These are phyloP conservation scores for Calonectria pauciramosa DNA, from an alignment of 2,329 filamentous ascomycete genomes.

Conservation along the genomic window DNA sequence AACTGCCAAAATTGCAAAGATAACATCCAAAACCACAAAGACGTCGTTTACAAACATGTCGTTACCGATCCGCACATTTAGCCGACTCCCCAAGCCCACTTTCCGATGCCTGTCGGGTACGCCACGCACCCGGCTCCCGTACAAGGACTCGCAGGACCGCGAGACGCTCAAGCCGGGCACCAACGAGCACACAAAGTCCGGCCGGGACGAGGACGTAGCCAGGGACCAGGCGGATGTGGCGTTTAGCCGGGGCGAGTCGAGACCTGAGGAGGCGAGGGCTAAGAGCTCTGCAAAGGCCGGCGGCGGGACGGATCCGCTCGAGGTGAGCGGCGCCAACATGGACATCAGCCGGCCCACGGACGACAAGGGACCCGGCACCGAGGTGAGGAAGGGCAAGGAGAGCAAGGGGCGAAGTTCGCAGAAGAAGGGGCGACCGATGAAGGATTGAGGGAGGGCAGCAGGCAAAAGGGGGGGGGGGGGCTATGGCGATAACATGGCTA, in stretches of 20 bases:
- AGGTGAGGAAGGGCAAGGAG: constrained; percentile 52
- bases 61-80: constrained; percentile 32
- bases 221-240: constrained; percentile 71
- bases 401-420: constrained; percentile 48
- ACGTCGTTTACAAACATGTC: constrained; percentile 32
- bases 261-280: constrained; percentile 72
- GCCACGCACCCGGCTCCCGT: constrained; percentile 47
- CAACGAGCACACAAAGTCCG: constrained; percentile 78
- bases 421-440: constrained; percentile 46
- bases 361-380: constrained; percentile 49
- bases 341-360: constrained; percentile 56
- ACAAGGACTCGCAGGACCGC: constrained; percentile 69
- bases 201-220: constrained; percentile 72
- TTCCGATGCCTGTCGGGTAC: constrained; percentile 52
- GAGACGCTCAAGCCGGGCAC: constrained; percentile 74
- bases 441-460: constrained; percentile 12
- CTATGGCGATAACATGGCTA: not conserved
- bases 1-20: not conserved
- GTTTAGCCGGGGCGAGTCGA: constrained; percentile 77
- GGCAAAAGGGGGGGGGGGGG: not conserved
- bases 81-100: constrained; percentile 26
- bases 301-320: constrained; percentile 51
- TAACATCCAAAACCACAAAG: not conserved
- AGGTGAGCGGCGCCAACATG: constrained; percentile 61
- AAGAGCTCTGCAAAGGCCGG: constrained; percentile 62